Percentiles rank a stretch among this genome's conserved stretches.
phyloP scores from a whole-genome alignment of 768 basidiomycete species.

The Candolleomyces aberdarensis region DNA sequence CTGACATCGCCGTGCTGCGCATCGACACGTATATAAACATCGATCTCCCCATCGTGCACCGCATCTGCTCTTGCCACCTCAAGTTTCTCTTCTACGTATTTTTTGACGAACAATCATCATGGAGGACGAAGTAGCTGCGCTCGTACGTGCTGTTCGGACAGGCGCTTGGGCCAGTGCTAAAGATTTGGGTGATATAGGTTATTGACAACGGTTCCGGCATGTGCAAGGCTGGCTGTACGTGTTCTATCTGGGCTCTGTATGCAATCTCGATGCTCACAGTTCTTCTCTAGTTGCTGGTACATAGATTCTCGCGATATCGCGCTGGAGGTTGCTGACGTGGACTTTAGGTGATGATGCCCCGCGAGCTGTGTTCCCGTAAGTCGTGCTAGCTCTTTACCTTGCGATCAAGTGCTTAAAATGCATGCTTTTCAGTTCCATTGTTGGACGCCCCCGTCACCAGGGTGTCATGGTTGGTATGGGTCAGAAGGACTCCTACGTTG shows the following conservation, averaged over 20 bases:
- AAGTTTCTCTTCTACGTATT: constrained; percentile 1
- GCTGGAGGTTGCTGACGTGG: constrained; percentile 17
- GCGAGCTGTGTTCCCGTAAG: constrained; percentile 94
- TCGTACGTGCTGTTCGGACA: constrained; percentile 4
- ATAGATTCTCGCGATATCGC: constrained; percentile 11
- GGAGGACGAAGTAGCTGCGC: constrained; percentile 13
- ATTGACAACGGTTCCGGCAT: constrained; percentile 90
- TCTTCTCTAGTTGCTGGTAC: constrained; percentile 59
- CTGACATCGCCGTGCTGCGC: constrained; percentile 5
- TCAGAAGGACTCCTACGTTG: constrained; percentile 94
- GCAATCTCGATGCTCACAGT: constrained; percentile 17
- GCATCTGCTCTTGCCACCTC: neutral
- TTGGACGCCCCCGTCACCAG: constrained; percentile 91
- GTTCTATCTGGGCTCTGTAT: constrained; percentile 13
- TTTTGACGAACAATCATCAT: constrained; percentile 9
- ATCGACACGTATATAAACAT: constrained; percentile 9
- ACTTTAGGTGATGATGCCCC: constrained; percentile 76
- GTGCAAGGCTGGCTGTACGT: constrained; percentile 99
- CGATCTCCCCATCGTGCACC: constrained; percentile 3
- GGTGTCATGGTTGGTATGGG: constrained; percentile 98
- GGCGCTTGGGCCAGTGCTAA: neutral
- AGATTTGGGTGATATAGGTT: constrained; percentile 3
- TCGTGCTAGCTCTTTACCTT: constrained; percentile 15
- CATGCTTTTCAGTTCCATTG: constrained; percentile 64
- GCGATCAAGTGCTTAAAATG: neutral